A percentile compares a stretch with the other conserved stretches of the same genome.
Evolutionary conservation across 228 moss, liverwort and hornwort genomes (phyloP).

Genomic region (Sphagnum fallax): DNA sequence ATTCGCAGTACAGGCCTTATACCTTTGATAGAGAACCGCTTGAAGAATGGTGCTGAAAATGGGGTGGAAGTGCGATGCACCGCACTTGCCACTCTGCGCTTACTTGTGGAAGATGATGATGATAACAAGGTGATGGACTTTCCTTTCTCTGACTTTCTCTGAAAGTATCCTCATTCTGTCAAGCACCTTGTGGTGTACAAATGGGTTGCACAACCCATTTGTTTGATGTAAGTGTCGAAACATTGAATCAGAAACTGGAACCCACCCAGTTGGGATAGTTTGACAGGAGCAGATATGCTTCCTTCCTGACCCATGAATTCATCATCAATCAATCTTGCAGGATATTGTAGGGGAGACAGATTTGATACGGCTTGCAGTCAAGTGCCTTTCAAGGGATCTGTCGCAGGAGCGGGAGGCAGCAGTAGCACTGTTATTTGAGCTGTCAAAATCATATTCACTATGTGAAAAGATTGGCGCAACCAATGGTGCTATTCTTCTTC

Average conservation of each 20-base stretch:
- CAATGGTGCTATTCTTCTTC: conserved; percentile 78
- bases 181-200: too few relatives aligned
- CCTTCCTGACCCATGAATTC: too few relatives aligned
- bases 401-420: conserved; percentile 86
- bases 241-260: too few relatives aligned
- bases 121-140: conserved; percentile 52
- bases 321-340: conserved; percentile 23
- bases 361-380: conserved; percentile 58
- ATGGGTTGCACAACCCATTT: too few relatives aligned
- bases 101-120: conserved; percentile 75
- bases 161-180: not conserved
- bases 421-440: conserved; percentile 68
- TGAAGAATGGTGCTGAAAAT: conserved; percentile 57
- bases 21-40: conserved; percentile 50
- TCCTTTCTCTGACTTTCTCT: too few relatives aligned
- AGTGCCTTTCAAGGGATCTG: conserved; percentile 74
- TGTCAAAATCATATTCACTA: conserved; percentile 63
- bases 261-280: too few relatives aligned
- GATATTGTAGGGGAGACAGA: conserved; percentile 72
- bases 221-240: too few relatives aligned
- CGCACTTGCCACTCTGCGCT: conserved; percentile 57
- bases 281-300: too few relatives aligned
- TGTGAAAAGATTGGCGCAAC: conserved; percentile 86
- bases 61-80: conserved; percentile 63
- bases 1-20: conserved; percentile 68